Conservation (phyloP, 345 rosid species). For the Acer negundo region DNA sequence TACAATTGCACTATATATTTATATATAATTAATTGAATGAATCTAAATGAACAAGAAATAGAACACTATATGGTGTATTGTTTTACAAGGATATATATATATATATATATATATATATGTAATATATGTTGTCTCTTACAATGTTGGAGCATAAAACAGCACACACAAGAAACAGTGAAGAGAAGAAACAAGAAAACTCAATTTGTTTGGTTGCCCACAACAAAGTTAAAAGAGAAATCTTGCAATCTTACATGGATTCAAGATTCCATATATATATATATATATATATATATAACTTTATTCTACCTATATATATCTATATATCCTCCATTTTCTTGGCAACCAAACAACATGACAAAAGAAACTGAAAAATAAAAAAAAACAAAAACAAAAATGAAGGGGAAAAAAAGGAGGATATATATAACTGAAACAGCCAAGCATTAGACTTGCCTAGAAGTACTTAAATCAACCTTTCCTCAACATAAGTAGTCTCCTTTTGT, state of each 20-base stretch:
- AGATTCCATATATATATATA: too few species aligned
- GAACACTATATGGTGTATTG: not conserved
- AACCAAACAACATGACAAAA: slow-evolving; percentile 31
- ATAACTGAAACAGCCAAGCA: slow-evolving; percentile 52
- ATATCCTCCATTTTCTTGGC: slow-evolving; percentile 35
- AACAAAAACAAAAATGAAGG: not conserved
- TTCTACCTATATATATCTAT: too few species aligned
- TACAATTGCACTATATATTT: too few species aligned
- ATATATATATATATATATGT: not conserved
- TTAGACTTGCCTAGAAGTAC: slow-evolving; percentile 66
- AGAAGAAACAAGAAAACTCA: not conserved
- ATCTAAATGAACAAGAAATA: slow-evolving; percentile 10
- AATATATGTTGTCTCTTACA: slow-evolving; percentile 1
- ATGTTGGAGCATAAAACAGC: not conserved
- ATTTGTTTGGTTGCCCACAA: slow-evolving; percentile 19
- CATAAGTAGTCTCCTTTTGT: not conserved
- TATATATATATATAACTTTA: slow-evolving; percentile 11
- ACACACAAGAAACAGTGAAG: slow-evolving; percentile 1
- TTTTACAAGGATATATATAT: not conserved
- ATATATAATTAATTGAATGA: not conserved
- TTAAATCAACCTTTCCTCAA: slow-evolving; percentile 23
- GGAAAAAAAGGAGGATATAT: not conserved
- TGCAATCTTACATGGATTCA: slow-evolving; percentile 6
- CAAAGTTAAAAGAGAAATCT: not conserved
- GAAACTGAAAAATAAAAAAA: not conserved